Conservation (phyloP, 2,329 filamentous ascomycete species). For the Aspergillus pseudoviridinutans region DNA sequence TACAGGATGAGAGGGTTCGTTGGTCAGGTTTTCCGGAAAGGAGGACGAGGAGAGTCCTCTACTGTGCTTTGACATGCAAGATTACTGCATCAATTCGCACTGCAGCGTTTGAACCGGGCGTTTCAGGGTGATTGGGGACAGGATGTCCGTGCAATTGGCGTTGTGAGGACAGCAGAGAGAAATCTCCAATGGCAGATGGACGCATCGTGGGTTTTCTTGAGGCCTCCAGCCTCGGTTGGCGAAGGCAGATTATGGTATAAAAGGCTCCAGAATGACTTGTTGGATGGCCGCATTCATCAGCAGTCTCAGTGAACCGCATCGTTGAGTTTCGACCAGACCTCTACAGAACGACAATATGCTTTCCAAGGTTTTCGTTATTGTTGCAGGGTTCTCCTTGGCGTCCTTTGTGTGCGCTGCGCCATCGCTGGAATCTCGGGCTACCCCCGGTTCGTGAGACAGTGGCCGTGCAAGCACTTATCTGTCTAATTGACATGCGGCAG, state of each 20-base stretch:
- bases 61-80: neutral
- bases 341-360: neutral
- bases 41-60: neutral
- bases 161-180: neutral
- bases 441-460: neutral
- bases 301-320: neutral
- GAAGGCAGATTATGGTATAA: neutral
- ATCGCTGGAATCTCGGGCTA: neutral
- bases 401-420: neutral
- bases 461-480: neutral
- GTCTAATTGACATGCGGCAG: constrained; percentile 4
- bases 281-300: neutral
- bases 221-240: neutral
- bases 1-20: neutral
- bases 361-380: neutral
- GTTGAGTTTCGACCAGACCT: neutral
- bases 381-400: neutral
- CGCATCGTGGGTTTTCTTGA: neutral
- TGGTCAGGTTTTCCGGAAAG: neutral
- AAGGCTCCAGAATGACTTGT: neutral
- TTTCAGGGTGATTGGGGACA: neutral
- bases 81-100: neutral
- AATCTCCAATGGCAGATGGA: neutral
- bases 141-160: neutral
- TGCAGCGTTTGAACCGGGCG: neutral